A percentile compares a stretch with the other conserved stretches of the same genome.
These are phyloP conservation scores for Saccharomycopsis guyanensis DNA, from an alignment of 805 yeast genomes.

Conservation along the genomic window DNA sequence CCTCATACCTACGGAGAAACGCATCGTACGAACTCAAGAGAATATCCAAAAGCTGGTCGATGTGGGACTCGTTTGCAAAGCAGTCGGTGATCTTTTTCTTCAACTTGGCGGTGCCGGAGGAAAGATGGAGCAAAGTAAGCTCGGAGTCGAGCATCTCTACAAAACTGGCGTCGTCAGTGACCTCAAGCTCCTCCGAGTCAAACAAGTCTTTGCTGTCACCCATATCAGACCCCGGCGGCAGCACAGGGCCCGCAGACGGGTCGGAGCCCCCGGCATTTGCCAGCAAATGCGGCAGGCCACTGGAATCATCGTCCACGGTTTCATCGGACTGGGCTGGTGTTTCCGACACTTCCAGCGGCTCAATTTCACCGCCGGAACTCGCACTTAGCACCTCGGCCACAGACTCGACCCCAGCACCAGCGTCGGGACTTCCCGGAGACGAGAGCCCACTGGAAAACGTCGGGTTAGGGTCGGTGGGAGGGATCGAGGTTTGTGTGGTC, in stretches of 20 bases:
- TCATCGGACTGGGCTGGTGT: slow-evolving; percentile 15
- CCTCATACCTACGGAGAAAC: slow-evolving; percentile 10
- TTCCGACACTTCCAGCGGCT: slow-evolving; percentile 19
- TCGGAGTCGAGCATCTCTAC: slow-evolving; percentile 12
- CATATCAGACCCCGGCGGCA: background rate
- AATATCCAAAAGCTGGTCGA: slow-evolving; percentile 12
- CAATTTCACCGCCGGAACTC: background rate
- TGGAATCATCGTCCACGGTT: slow-evolving; percentile 3
- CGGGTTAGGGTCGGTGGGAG: slow-evolving; percentile 8
- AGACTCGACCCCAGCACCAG: background rate
- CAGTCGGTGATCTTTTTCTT: slow-evolving; percentile 8
- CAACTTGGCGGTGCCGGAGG: background rate
- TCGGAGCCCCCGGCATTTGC: background rate
- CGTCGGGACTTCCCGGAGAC: background rate
- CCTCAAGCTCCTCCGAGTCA: background rate
- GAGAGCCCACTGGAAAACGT: slow-evolving; percentile 4
- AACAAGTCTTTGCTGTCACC: background rate
- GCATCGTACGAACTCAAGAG: slow-evolving; percentile 15
- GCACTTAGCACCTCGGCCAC: background rate
- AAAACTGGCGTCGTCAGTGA: slow-evolving; percentile 5
- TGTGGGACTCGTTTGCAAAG: slow-evolving; percentile 11
- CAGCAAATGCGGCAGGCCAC: background rate
- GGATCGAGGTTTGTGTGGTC: slow-evolving; percentile 9
- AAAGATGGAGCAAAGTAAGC: slow-evolving; percentile 4
- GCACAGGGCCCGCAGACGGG: background rate